Evolutionary conservation across 768 basidiomycete genomes (phyloP).

Genomic region (Lepiota subincarnata): DNA sequence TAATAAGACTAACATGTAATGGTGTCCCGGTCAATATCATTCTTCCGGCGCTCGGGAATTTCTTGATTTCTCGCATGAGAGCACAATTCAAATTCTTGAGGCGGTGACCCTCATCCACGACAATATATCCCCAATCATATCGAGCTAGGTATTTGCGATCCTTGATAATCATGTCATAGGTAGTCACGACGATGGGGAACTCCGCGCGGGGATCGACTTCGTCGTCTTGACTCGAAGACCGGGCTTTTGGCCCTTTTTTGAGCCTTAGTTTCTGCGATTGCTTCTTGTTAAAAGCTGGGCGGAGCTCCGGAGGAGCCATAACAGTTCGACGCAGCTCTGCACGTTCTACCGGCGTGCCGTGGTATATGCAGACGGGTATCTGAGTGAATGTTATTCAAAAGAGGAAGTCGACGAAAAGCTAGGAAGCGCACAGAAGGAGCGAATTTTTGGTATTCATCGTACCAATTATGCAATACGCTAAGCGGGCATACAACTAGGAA

Average conservation of each 20-base stretch:
- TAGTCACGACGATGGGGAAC: conserved; percentile 86
- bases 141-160: conserved; percentile 59
- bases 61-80: conserved; percentile 87
- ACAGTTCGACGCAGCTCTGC: conserved; percentile 68
- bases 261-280: conserved; percentile 15
- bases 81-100: conserved; percentile 93
- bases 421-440: conserved; percentile 52
- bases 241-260: conserved; percentile 12
- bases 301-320: conserved; percentile 35
- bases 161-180: conserved; percentile 89
- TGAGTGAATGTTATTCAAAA: conserved; percentile 22
- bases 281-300: not conserved
- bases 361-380: conserved; percentile 90
- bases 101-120: conserved; percentile 94
- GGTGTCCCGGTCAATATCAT: conserved; percentile 97
- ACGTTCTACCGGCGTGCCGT: conserved; percentile 79
- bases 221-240: conserved; percentile 19
- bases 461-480: conserved; percentile 91
- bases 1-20: conserved; percentile 62
- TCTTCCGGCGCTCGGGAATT: conserved; percentile 76
- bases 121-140: conserved; percentile 86
- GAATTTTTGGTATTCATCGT: conserved; percentile 78
- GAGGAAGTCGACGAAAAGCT: not conserved
- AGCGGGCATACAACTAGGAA: conserved; percentile 92
- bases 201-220: conserved; percentile 18